Evolutionary conservation across 1,284 basidiomycete species (phyloP), one percentile per base, ranked within the genome.

Genomic region (Lignosus rhinocerotis): DNA sequence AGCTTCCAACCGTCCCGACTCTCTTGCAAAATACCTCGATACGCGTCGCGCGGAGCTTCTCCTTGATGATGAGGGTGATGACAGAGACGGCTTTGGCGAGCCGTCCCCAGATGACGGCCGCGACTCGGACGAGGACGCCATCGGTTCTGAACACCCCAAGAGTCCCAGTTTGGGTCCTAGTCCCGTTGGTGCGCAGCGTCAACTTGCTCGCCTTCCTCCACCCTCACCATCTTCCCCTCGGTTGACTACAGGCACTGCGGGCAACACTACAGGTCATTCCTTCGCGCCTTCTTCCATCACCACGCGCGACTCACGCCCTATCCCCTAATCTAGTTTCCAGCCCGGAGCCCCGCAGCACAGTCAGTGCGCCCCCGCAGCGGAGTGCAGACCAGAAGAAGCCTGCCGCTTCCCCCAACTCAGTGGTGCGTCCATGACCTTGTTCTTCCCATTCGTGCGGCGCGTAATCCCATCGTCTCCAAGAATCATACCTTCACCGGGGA

Each of bases 81-180:
- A 64, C 51, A 61, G 53, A 43, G 62, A 64, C 50, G 62, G 59
- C 48, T 53, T 59, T 47, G 62, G 62, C 47, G 62, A 64, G 50
- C 62, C 56, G 41, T 60, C 62, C 25, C 54, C 55, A 25, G 62
- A 64, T 55, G 59, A 55, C 50, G 62, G 43, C 32, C 56, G 59
- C 42, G 62, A 64, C 55, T 64, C 62, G 45, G 62, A 64, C 52
- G 62, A 64, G 49, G 62, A 64, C 47, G 62, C 62, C 34, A 64
- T 64, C 57, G 62, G 62, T 50, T 64, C 62, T 54, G 62, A 64
- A 50, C 62, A 64, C 33, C 62, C 62, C 43, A 64, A 56, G 59
- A 60, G 59, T 55, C 62, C 62, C 36, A 63, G 62, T 59, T 50
- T 63, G 31, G 59, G 62, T 42, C 62, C 62, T 38, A 64, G 59